Conservation (phyloP, 2,329 filamentous ascomycete genomes). For the Venturiaceae sp. region DNA sequence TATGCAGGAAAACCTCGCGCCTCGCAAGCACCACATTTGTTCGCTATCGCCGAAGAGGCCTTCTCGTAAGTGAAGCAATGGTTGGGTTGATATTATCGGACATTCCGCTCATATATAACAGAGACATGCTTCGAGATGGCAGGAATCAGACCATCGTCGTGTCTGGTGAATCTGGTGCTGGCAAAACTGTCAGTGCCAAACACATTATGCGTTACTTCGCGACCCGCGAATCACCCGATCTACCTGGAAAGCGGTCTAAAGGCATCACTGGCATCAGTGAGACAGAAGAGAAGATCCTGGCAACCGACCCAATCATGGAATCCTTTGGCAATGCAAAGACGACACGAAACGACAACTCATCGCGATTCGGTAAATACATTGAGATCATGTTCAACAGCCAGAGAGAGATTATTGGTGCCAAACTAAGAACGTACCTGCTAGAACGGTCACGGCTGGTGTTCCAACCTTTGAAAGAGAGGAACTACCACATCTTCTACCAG, state of each 20-base stretch:
- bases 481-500: conserved; percentile 99
- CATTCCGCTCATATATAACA: conserved; percentile 23
- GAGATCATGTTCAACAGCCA: conserved; percentile 98
- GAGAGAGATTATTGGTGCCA: conserved; percentile 94
- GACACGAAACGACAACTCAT: conserved; percentile 99
- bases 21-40: conserved; percentile 93
- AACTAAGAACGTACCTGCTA: conserved; percentile 90
- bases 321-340: conserved; percentile 99
- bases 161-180: conserved; percentile 97
- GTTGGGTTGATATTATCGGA: conserved; percentile 1
- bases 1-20: conserved; percentile 95
- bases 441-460: conserved; percentile 95
- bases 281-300: conserved; percentile 96
- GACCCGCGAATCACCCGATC: conserved; percentile 87
- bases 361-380: conserved; percentile 98
- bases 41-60: conserved; percentile 96
- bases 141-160: conserved; percentile 98
- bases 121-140: conserved; percentile 91
- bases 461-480: conserved; percentile 92
- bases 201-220: conserved; percentile 99
- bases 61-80: conserved; percentile 63
- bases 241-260: conserved; percentile 67
- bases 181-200: conserved; percentile 98
- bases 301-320: conserved; percentile 99
- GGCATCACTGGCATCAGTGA: conserved; percentile 82